Percentiles rank a stretch among this genome's conserved stretches.
Conservation (phyloP, 352 stramenopile species). For the Phytophthora citrophthora region DNA sequence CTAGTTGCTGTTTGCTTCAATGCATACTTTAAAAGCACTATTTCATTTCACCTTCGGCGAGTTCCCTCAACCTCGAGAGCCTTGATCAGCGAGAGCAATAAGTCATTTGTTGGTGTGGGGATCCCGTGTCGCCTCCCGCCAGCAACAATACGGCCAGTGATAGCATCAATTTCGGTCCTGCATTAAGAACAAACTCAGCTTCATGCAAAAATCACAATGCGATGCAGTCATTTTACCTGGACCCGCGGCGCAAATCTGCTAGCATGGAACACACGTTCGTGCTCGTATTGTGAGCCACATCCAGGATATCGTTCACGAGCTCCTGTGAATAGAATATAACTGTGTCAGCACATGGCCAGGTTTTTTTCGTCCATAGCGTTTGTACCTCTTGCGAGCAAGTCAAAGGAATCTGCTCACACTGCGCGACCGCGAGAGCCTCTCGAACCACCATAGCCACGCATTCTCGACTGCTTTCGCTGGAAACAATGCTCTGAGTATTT, state of each 20-base stretch:
- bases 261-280: slow-evolving; percentile 82
- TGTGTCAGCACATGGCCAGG: neutral
- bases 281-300: slow-evolving; percentile 56
- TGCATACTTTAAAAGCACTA: too few relatives aligned
- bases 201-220: neutral
- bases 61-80: slow-evolving; percentile 51
- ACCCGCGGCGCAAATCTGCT: slow-evolving; percentile 66
- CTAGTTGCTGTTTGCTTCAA: too few relatives aligned
- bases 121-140: slow-evolving; percentile 51
- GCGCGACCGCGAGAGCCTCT: slow-evolving; percentile 61
- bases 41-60: neutral
- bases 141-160: slow-evolving; percentile 68
- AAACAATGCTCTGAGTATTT: slow-evolving; percentile 42
- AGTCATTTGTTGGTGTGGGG: slow-evolving; percentile 63
- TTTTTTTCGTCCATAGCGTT: neutral
- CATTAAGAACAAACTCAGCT: neutral
- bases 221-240: slow-evolving; percentile 33
- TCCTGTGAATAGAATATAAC: slow-evolving; percentile 36
- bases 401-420: slow-evolving; percentile 51
- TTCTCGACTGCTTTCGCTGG: slow-evolving; percentile 46
- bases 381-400: slow-evolving; percentile 35
- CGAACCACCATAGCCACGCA: slow-evolving; percentile 63
- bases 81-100: slow-evolving; percentile 68
- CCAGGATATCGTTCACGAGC: slow-evolving; percentile 59
- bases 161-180: slow-evolving; percentile 79